These are phyloP conservation scores for Antrodiella citrinella DNA, from an alignment of 768 basidiomycete genomes.

Conservation along the genomic window DNA sequence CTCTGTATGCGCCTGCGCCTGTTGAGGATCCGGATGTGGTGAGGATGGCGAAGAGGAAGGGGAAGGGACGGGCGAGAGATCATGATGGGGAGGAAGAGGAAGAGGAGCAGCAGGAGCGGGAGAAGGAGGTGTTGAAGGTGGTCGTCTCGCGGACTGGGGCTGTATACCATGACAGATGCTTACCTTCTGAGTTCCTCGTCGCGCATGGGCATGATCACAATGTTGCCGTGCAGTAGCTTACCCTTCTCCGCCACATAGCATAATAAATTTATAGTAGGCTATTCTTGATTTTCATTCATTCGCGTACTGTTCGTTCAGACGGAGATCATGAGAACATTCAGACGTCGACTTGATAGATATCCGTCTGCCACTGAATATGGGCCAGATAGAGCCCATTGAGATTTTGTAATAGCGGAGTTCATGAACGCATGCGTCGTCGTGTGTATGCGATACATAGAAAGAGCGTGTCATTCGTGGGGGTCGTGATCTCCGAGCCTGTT, in stretches of 20 bases:
- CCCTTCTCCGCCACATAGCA: not conserved
- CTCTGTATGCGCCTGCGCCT: conserved; percentile 28
- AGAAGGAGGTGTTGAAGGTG: conserved; percentile 24
- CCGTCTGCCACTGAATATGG: not conserved
- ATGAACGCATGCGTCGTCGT: not conserved
- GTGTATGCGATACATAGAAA: not conserved
- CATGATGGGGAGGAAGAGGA: conserved; percentile 3
- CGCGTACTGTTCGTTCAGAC: not conserved
- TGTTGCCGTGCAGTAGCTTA: conserved; percentile 19
- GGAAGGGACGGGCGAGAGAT: not conserved
- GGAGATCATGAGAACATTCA: not conserved
- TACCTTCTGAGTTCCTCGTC: conserved; percentile 20
- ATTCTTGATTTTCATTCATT: not conserved
- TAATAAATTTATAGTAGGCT: not conserved
- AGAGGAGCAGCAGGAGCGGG: conserved; percentile 10
- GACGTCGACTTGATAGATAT: not conserved
- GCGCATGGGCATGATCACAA: conserved; percentile 12
- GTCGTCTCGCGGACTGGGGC: conserved; percentile 51
- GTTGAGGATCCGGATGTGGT: conserved; percentile 7
- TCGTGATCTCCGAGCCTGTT: too few relatives aligned
- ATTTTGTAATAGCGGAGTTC: not conserved
- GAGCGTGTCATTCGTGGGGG: conserved; percentile 4
- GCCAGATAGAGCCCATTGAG: not conserved
- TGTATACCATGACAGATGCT: conserved; percentile 47
- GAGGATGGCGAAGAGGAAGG: not conserved